Evolutionary conservation across 2,329 filamentous ascomycete genomes (phyloP), one percentile per base, ranked within the genome.

Genomic region (Trichoderma lentiforme): DNA sequence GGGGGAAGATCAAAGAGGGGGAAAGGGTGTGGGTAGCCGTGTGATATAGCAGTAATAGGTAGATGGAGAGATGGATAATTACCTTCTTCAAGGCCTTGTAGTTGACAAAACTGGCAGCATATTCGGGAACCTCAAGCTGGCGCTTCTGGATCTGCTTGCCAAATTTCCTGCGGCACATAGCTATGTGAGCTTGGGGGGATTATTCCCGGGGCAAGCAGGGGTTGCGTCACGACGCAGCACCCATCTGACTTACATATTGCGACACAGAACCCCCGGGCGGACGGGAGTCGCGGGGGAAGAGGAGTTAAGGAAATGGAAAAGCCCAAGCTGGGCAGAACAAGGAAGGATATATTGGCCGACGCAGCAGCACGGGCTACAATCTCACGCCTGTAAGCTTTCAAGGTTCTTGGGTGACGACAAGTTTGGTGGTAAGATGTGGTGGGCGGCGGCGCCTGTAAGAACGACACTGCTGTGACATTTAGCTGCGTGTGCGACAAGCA

Each of bases 71-170:
- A 43, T 58, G 6, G 32, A 34, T 30, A 26, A 8, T 56, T 69
- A 97, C 96, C 93, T 98, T 98, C 84, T 99, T 99, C 77, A 99
- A 87, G 73, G 94, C 95, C 85, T 99, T 99, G 87, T 99, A 99
- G 84, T 99, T 98, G 78, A 98, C 95, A 81, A 99, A 99, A 84
- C 95, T 98, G 75, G 95, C 94, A 74, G 96, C 95, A 91, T 99
- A 99, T 88, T 99, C 96, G 73, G 96, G 96, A 73, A 99, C 95
- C 82, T 99, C 96, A 79, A 99, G 93, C 88, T 99, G 96, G 81
- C 95, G 92, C 87, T 97, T 97, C 86, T 98, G 96, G 77, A 99
- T 97, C 82, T 98, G 94, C 87, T 99, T 99, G 83, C 96, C 96
- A 86, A 99, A 99, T 89, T 99, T 99, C 96, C 95, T 99, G 79